A percentile compares a stretch with the other conserved stretches of the same genome.
phyloP scores from a whole-genome alignment of 2,329 filamentous ascomycete species.

The Microthyrium microscopicum region DNA sequence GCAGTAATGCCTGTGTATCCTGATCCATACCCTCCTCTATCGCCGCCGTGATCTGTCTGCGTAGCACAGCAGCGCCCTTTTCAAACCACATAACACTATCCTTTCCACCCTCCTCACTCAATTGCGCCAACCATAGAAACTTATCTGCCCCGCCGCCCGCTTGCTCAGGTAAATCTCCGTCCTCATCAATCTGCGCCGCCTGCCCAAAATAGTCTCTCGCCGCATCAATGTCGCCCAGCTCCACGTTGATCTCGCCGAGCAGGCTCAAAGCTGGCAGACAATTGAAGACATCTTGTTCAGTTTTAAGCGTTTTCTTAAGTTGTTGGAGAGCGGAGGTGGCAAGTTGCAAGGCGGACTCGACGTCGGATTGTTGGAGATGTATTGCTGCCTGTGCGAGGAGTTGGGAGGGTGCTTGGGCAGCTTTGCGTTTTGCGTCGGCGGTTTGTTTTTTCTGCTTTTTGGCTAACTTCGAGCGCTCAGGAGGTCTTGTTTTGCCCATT shows the following conservation, averaged over 20 bases:
- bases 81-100: slow-evolving; percentile 47
- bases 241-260: slow-evolving; percentile 66
- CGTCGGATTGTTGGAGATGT: slow-evolving; percentile 40
- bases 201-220: slow-evolving; percentile 56
- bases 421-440: slow-evolving; percentile 17
- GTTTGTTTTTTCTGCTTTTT: slow-evolving; percentile 20
- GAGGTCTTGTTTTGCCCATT: slow-evolving; percentile 8
- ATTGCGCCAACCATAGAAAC: slow-evolving; percentile 84
- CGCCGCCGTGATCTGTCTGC: slow-evolving; percentile 50
- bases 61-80: slow-evolving; percentile 54
- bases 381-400: slow-evolving; percentile 40
- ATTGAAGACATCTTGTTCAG: too few species aligned
- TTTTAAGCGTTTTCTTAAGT: slow-evolving; percentile 23
- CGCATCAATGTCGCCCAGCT: slow-evolving; percentile 62
- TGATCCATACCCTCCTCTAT: slow-evolving; percentile 23
- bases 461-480: slow-evolving; percentile 5
- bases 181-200: slow-evolving; percentile 59
- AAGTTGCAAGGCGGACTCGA: slow-evolving; percentile 37
- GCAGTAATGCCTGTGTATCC: slow-evolving; percentile 20
- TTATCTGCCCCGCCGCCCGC: slow-evolving; percentile 78
- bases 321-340: slow-evolving; percentile 36
- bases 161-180: slow-evolving; percentile 53
- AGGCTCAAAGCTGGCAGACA: slow-evolving; percentile 57
- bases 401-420: slow-evolving; percentile 28
- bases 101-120: slow-evolving; percentile 48